Conservation (phyloP, 805 yeast genomes). For the Teunomyces barrocoloradensis region DNA sequence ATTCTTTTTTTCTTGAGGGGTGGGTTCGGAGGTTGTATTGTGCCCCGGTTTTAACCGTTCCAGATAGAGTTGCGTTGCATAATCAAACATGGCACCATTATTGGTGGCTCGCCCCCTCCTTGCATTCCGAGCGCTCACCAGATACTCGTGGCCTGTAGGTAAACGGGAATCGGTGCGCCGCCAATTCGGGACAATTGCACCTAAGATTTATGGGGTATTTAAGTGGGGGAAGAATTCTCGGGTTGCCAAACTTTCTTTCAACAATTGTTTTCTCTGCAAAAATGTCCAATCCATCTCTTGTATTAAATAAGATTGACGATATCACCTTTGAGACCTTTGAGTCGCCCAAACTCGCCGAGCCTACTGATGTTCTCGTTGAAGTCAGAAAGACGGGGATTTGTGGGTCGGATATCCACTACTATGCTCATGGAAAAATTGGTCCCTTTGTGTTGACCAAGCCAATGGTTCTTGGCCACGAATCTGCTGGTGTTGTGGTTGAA, state of each 20-base stretch:
- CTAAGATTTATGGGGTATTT: background rate
- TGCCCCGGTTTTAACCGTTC: background rate
- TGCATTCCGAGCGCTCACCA: background rate
- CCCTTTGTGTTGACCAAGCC: conserved; percentile 69
- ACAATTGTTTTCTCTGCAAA: too few species aligned
- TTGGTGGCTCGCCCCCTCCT: background rate
- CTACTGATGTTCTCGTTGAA: conserved; percentile 68
- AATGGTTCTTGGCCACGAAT: conserved; percentile 88
- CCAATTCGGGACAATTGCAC: background rate
- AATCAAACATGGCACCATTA: background rate
- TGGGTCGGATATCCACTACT: conserved; percentile 85
- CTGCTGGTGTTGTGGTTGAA: conserved; percentile 71
- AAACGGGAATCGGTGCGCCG: background rate
- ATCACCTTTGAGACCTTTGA: conserved; percentile 68
- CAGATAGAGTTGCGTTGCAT: background rate
- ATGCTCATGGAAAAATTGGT: conserved; percentile 76
- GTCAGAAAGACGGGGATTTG: conserved; percentile 86
- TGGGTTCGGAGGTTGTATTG: too few species aligned
- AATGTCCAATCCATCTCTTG: conserved; percentile 51
- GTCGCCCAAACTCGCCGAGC: conserved; percentile 58
- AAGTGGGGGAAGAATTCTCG: background rate
- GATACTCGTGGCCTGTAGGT: background rate
- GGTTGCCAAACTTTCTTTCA: background rate
- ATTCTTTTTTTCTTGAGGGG: too few species aligned
- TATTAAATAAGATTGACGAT: conserved; percentile 60